Evolutionary conservation across 192 early-diverging fungal species (phyloP).

Genomic region (Linnemannia schmuckeri): DNA sequence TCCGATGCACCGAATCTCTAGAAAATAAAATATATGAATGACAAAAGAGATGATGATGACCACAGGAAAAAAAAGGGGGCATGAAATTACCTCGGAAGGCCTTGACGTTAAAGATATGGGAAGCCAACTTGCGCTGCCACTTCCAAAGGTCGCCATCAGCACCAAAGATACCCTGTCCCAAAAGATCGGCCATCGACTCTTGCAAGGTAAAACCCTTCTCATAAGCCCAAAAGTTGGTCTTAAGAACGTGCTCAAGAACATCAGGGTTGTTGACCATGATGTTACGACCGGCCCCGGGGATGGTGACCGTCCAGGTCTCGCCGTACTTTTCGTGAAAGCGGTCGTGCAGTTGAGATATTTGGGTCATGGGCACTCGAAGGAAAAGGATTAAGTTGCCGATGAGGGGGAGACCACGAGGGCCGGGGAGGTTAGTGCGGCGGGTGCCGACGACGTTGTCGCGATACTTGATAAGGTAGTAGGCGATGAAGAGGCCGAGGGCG

Average conservation of each 20-base stretch:
- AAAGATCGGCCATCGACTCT: conserved; percentile 23
- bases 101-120: conserved; percentile 51
- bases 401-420: conserved; percentile 48
- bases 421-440: conserved; percentile 29
- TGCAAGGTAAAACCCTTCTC: conserved; percentile 14
- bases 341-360: conserved; percentile 32
- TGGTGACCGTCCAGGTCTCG: conserved; percentile 28
- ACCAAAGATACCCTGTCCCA: conserved; percentile 48
- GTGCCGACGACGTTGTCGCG: conserved; percentile 38
- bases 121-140: conserved; percentile 51
- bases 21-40: not conserved
- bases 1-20: not conserved
- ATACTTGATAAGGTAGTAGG: conserved; percentile 46
- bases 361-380: not conserved
- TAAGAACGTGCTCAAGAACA: conserved; percentile 43
- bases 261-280: conserved; percentile 45
- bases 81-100: conserved; percentile 34
- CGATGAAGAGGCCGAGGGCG: conserved; percentile 24
- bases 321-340: conserved; percentile 28
- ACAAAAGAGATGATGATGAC: not conserved
- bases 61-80: not conserved
- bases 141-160: conserved; percentile 50
- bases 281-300: conserved; percentile 18
- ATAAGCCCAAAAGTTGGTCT: conserved; percentile 49
- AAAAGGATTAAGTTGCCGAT: conserved; percentile 46